Evolutionary conservation across 2,329 filamentous ascomycete genomes (phyloP).

Genomic region (Diaporthe vexans): DNA sequence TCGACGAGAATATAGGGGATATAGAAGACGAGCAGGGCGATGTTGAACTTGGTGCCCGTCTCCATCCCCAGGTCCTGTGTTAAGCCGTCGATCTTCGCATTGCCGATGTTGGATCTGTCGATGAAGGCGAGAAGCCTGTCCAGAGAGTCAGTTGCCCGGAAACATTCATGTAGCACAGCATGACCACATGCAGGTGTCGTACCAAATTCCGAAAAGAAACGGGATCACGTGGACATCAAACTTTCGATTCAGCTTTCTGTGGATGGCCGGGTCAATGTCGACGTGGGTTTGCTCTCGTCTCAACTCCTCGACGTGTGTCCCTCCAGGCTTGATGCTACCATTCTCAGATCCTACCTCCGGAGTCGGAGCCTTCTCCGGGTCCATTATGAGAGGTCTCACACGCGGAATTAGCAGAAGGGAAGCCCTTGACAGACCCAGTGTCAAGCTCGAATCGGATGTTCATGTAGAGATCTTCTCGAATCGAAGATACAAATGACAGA

Average conservation of each 20-base stretch:
- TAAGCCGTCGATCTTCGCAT: constrained; percentile 63
- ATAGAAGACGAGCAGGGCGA: constrained; percentile 74
- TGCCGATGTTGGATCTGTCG: constrained; percentile 65
- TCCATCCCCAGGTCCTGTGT: constrained; percentile 60
- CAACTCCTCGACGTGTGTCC: constrained; percentile 33
- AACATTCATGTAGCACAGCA: too few relatives aligned
- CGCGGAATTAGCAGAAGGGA: neutral
- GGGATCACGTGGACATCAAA: constrained; percentile 47
- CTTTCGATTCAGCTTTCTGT: constrained; percentile 46
- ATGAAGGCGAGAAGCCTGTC: constrained; percentile 66
- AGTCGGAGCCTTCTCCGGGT: constrained; percentile 8
- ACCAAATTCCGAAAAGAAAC: constrained; percentile 48
- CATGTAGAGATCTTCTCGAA: too few relatives aligned
- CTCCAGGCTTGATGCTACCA: neutral
- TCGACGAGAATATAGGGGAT: constrained; percentile 78
- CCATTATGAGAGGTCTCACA: neutral
- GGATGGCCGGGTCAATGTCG: constrained; percentile 41
- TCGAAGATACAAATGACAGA: too few relatives aligned
- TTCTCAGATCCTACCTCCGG: constrained; percentile 11
- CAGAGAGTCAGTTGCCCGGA: neutral
- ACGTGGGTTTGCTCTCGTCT: constrained; percentile 30
- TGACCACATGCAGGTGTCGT: neutral
- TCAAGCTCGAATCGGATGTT: neutral
- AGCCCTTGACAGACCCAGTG: neutral
- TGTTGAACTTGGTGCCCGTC: constrained; percentile 69